Evolutionary conservation across 2,329 filamentous ascomycete genomes (phyloP).

Genomic region (Nemania bipapillata): DNA sequence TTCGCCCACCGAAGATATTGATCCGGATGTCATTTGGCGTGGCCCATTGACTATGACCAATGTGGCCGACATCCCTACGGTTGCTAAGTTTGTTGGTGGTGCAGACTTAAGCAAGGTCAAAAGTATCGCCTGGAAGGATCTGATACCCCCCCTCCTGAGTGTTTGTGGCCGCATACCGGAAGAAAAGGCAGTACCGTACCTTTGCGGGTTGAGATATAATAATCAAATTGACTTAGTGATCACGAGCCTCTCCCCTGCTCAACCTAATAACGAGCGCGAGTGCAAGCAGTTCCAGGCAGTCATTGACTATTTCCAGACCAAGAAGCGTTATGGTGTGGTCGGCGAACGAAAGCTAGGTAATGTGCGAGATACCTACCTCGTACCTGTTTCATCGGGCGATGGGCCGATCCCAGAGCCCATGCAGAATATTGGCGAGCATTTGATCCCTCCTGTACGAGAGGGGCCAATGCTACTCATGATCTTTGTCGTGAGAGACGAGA

Average conservation of each 20-base stretch:
- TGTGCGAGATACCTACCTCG: constrained; percentile 89
- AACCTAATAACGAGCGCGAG: constrained; percentile 68
- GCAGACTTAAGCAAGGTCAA: constrained; percentile 74
- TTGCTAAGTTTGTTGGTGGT: constrained; percentile 85
- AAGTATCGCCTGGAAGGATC: constrained; percentile 72
- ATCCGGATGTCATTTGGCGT: constrained; percentile 80
- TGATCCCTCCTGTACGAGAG: constrained; percentile 74
- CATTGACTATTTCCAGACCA: constrained; percentile 86
- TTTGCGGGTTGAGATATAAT: constrained; percentile 86
- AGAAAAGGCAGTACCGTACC: constrained; percentile 86
- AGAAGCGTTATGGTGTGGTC: constrained; percentile 87
- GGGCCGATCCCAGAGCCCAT: constrained; percentile 84
- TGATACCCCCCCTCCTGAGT: constrained; percentile 76
- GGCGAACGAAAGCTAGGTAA: constrained; percentile 78
- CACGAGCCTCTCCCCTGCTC: constrained; percentile 71
- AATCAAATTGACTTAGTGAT: constrained; percentile 85
- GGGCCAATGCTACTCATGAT: constrained; percentile 85
- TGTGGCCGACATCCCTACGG: constrained; percentile 77
- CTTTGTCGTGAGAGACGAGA: constrained; percentile 80
- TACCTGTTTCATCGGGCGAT: constrained; percentile 80
- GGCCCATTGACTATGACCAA: constrained; percentile 80
- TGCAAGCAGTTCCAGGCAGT: constrained; percentile 75
- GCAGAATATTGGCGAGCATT: constrained; percentile 85
- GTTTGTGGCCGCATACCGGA: constrained; percentile 85
- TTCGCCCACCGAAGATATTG: constrained; percentile 78